Evolutionary conservation across 176 grass and related monocot genomes (phyloP).

Genomic region (Musa schizocarpa): DNA sequence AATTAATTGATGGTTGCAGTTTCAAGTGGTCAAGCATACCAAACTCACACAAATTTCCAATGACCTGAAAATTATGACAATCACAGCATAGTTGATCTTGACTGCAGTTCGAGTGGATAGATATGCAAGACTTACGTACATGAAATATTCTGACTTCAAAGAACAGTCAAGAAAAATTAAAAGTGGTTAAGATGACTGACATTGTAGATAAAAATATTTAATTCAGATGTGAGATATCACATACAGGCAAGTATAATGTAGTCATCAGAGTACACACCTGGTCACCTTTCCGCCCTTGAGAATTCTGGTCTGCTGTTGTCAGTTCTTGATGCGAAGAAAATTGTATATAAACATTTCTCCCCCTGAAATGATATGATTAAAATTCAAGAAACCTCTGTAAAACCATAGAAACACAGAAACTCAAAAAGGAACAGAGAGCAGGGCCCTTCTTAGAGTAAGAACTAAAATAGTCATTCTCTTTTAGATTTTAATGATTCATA

Average conservation of each 20-base stretch:
- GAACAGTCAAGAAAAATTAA: too few species aligned
- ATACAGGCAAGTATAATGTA: background rate
- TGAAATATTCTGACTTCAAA: too few species aligned
- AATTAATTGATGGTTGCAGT: too few species aligned
- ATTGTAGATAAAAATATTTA: background rate
- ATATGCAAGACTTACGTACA: too few species aligned
- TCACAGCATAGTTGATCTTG: background rate
- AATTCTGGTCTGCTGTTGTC: slow-evolving; percentile 75
- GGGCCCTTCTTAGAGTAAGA: background rate
- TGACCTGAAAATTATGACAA: background rate
- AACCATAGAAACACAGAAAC: background rate
- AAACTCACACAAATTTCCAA: background rate
- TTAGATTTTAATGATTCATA: background rate
- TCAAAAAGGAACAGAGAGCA: slow-evolving; percentile 16
- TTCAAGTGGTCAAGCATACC: too few species aligned
- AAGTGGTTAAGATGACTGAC: background rate
- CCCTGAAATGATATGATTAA: slow-evolving; percentile 45
- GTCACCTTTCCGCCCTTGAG: slow-evolving; percentile 85
- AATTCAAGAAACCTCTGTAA: background rate
- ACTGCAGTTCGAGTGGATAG: too few species aligned
- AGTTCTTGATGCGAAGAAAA: slow-evolving; percentile 98
- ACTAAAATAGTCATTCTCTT: background rate
- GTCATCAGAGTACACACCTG: slow-evolving; percentile 42
- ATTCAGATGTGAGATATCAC: slow-evolving; percentile 6
- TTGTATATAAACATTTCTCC: slow-evolving; percentile 95